These are phyloP conservation scores for Polyplosphaeria fusca DNA, from an alignment of 495 filamentous ascomycete species.

Conservation along the genomic window DNA sequence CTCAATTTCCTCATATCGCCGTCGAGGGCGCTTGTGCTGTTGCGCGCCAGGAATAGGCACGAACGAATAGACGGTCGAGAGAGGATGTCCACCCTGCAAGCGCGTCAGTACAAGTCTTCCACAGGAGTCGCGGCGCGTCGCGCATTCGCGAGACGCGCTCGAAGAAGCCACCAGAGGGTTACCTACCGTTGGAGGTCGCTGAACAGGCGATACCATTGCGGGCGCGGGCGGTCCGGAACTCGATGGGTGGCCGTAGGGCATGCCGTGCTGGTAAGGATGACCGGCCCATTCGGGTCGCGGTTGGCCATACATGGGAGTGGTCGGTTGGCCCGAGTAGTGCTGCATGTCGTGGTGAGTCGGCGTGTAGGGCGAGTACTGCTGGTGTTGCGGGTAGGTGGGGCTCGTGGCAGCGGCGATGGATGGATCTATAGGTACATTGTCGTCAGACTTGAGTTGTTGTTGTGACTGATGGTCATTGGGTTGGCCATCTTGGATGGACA, in stretches of 20 bases:
- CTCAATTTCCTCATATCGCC: slow-evolving; percentile 97
- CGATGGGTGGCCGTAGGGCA: slow-evolving; percentile 62
- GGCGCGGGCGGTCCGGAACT: slow-evolving; percentile 42
- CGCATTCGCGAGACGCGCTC: background rate
- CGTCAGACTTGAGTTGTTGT: slow-evolving; percentile 83
- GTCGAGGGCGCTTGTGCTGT: slow-evolving; percentile 92
- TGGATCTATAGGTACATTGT: slow-evolving; percentile 97
- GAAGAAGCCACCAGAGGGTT: background rate
- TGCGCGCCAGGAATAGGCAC: slow-evolving; percentile 96
- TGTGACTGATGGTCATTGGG: slow-evolving; percentile 59
- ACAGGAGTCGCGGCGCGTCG: background rate
- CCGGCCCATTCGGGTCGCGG: slow-evolving; percentile 70
- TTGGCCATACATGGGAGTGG: slow-evolving; percentile 59
- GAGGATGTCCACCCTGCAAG: slow-evolving; percentile 49
- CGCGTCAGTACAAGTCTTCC: background rate
- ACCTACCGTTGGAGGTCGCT: slow-evolving; percentile 42
- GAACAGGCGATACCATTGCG: slow-evolving; percentile 40
- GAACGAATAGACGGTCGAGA: slow-evolving; percentile 81
- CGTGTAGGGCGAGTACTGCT: slow-evolving; percentile 79
- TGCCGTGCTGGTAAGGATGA: slow-evolving; percentile 64
- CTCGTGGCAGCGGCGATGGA: slow-evolving; percentile 89
- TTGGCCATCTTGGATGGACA: slow-evolving; percentile 73
- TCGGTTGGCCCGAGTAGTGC: slow-evolving; percentile 53
- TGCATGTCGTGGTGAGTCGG: slow-evolving; percentile 85
- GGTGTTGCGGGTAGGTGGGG: slow-evolving; percentile 77